Base-by-base conservation (phyloP, 768 basidiomycete species). In the Lactarius sanguifluus region DNA sequence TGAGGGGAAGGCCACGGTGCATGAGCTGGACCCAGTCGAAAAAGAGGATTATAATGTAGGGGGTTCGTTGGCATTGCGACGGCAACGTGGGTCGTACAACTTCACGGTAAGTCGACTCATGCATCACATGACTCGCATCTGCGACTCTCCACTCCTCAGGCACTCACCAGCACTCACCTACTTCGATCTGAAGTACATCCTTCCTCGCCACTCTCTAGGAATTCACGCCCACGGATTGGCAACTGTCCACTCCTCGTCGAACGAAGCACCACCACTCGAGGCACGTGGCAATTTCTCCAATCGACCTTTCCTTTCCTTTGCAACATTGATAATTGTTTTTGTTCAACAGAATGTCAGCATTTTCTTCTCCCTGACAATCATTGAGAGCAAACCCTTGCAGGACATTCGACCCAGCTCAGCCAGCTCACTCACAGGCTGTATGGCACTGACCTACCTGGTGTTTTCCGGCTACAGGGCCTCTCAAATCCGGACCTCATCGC, bases 1-100 rank as follows among this genome's bases (percentile, higher is more conserved):
- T 74, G 41, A 86, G 76, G 10, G 89, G 86, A 18, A 92, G 84
- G n/a, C 88, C 89, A 32, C 81, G 80, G 72, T 89, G 85, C 36
- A 82, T 81, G n/a, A 81, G 76, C 72, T 86, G 82, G 6, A 56
- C 86, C 83, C 64, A 83, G 81, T 62, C 83, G 84, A 64, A 84
- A 81, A 36, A 90, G 78, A 16, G 84, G 85, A 72, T 59, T 77
- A 81, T 54, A 92, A 75, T 34, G 9, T 34, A 1, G 81, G 3
- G 81, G 81, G 79, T 76, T 47, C 79, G 34, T 34, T 34, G 34
- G 28, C 28, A 3, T 30, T 30, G 28, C 28, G 3, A 28, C 28
- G 28, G 28, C 28, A 28, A 28, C 28, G 28, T 28, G 28, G 28
- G 28, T 28, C 28, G 28, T 28, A 28, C 28, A 28, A n/a, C n/a